Evolutionary conservation across 345 rosid genomes (phyloP), one percentile per base, ranked within the genome.

Genomic region (Aquilaria sinensis): DNA sequence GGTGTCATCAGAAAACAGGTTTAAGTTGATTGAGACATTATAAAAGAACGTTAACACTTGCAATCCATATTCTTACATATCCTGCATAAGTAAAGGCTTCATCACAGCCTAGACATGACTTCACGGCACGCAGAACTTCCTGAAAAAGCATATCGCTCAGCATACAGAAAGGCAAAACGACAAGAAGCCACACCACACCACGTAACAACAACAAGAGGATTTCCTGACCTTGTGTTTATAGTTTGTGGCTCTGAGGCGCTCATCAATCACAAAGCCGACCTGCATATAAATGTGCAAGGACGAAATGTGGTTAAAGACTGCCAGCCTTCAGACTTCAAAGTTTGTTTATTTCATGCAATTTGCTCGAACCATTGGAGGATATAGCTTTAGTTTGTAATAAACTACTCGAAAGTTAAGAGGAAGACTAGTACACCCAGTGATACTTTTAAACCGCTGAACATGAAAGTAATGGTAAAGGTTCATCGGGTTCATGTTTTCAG

Each of bases 181-280:
- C 5, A 9, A 10, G 14, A 15, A 49, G 30, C 13, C 15, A 57
- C 34, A 45, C 32, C 29, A 16, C 5, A 9, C 2, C 30, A 23
- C 23, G 0, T 23, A 52, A 12, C 6, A 9, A n/a, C 1, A n/a
- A 49, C 14, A 13, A 59, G 63, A 57, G 51, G 56, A 59, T 34
- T 64, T 15, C 23, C 64, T 67, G 54, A 89, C 98, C 96, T 89
- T 93, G 76, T 89, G 90, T 60, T 89, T 93, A 75, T 79, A 83
- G 66, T 81, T 89, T 78, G 83, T 81, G 53, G 75, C 65, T 58
- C 87, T 80, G 67, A 89, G 69, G 11, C 97, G 96, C 74, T 93
- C 98, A 73, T 89, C 95, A 53, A 84, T 80, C 66, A 87, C 91
- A 79, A 89, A 93, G 31, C 87, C 68, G 61, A 93, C 87, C 98